Evolutionary conservation across 2,329 filamentous ascomycete genomes (phyloP), one percentile per base, ranked within the genome.

Genomic region (Plectosphaerella plurivora): DNA sequence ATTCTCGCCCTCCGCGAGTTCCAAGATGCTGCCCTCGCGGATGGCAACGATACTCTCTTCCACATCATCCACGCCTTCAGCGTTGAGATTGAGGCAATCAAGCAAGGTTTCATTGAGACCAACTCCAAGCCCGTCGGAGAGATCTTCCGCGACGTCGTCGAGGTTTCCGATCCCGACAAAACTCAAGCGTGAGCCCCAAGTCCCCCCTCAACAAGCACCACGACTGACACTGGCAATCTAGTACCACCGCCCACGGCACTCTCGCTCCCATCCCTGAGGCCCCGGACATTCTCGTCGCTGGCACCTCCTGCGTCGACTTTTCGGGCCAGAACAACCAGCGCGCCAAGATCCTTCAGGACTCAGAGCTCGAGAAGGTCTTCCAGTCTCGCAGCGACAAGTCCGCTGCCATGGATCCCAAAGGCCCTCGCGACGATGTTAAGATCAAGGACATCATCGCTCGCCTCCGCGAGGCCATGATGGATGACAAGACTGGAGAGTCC

Each of bases 261-360:
- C 68, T 76, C 47, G 73, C 73, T 5, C 50, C 65, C 1, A 79
- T 91, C 1, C 87, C 87, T 0, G 66, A 65, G 0, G 62, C 77
- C 11, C 66, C 83, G 2, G 85, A 92, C 56, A 63, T 93, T 1
- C 69, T 93, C 2, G 72, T 92, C 45, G 86, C 86, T 7, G 89
- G 89, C 0, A 89, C 86, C 42, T 85, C 87, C 0, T 94, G 89
- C 58, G 86, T 89, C 2, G 88, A 92, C 60, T 89, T 87, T 57
- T 92, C 88, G 0, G 62, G 57, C 0, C 65, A 91, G 33, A 93
- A 91, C 63, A 55, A 49, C 8, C 57, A 54, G 1, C 79, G 71
- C 48, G 65, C 73, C 5, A 70, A 71, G 15, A 64, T 85, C 0
- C 68, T 75, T 1, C 72, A 79, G 8, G 65, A 70, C 3, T 53